Conservation (phyloP, 2,329 filamentous ascomycete species). For the Sarocladiaceae sp. region DNA sequence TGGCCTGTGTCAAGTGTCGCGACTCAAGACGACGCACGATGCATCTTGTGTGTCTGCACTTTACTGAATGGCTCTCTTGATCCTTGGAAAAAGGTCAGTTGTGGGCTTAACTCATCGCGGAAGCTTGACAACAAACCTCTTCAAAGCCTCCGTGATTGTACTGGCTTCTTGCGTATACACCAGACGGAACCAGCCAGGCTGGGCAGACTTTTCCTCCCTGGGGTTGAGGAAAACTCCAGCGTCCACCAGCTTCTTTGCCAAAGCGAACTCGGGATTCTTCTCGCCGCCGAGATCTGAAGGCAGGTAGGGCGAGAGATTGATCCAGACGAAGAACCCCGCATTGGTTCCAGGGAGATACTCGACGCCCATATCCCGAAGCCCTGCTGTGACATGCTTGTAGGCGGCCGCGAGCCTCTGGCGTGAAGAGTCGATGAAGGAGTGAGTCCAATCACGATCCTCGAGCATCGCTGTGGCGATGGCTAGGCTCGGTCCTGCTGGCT, state of each 20-base stretch:
- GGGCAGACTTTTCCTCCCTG: neutral
- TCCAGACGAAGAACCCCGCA: neutral
- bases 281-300: neutral
- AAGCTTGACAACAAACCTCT: neutral
- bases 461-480: neutral
- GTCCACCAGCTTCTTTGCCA: neutral
- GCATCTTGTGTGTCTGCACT: no score
- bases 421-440: neutral
- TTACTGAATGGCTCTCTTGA: no score
- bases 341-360: neutral
- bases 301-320: neutral
- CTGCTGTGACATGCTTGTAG: neutral
- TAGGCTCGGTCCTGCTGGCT: neutral
- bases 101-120: neutral
- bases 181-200: neutral
- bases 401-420: neutral
- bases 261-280: neutral
- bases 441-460: neutral
- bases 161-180: neutral
- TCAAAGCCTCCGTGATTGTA: neutral
- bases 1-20: no score
- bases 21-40: no score
- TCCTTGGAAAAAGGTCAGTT: no score
- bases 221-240: neutral
- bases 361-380: neutral